Base-by-base conservation (phyloP, 306 rosid species). In the Vicia faba region DNA sequence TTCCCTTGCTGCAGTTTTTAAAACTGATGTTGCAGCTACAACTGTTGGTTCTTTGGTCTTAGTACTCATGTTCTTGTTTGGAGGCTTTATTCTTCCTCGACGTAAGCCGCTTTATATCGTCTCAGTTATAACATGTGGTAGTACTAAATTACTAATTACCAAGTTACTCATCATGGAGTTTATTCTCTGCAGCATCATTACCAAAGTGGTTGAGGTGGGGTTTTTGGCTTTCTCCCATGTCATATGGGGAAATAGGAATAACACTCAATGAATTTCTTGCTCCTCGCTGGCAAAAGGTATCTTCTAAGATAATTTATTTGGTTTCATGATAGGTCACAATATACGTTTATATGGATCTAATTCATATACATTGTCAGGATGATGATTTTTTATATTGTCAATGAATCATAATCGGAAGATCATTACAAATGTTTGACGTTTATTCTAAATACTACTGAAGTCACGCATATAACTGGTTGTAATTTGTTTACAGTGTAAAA, bases 211-310 rank as follows among this genome's bases (percentile, higher is more conserved):
- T 82, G 74, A 77, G 84, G 67, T 82, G 85, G 87, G 87, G 80
- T 1, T 85, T 82, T 67, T 85, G 89, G 89, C 68, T 85, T 69
- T 82, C 89, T 56, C 89, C 89, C 25, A 71, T 82, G 83, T 45
- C 85, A 45, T 85, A 85, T 77, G 89, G 71, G 9, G 85, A 85
- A 80, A 82, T 85, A 71, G 87, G 87, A 61, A 54, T 85, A 68
- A 63, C 89, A 55, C 44, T 77, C 4, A 82, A 82, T 80, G 89
- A 85, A 60, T 85, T 85, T 75, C 83, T 68, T 44, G 85, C 82
- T 68, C 89, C 87, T 29, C 85, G 85, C 57, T 85, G 89, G 89
- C 85, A 77, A 72, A 82, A 79, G 85, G 89, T 85, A 77, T 13
- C 29, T 43, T 44, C 64, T 41, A 65, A 73, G 70, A 44, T 18